These are phyloP conservation scores for Fusarium guadeloupense DNA, from an alignment of 2,329 filamentous ascomycete species.

Conservation along the genomic window DNA sequence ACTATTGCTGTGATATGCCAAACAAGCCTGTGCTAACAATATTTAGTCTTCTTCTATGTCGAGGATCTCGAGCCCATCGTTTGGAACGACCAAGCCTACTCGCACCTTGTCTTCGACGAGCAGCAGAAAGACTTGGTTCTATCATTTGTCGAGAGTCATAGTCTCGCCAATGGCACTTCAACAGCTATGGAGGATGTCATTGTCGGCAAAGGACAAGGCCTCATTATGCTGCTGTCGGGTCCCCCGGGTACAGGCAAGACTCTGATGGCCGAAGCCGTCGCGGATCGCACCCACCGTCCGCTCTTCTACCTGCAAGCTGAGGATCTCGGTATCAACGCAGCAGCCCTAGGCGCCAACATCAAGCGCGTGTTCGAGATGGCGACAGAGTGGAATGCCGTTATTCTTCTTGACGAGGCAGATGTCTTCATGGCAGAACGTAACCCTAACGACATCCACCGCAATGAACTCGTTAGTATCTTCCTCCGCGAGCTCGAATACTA, in stretches of 20 bases:
- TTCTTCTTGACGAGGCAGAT: conserved; percentile 64
- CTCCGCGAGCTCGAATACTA: conserved; percentile 58
- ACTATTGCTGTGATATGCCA: background rate
- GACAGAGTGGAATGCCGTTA: conserved; percentile 59
- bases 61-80: conserved; percentile 54
- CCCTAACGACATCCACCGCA: conserved; percentile 56
- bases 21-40: conserved; percentile 7
- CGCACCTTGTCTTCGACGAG: conserved; percentile 58
- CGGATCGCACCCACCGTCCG: conserved; percentile 54
- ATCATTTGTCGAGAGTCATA: conserved; percentile 59
- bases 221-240: conserved; percentile 57
- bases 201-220: conserved; percentile 54
- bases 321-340: conserved; percentile 57
- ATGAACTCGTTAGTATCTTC: conserved; percentile 60
- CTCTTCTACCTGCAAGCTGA: conserved; percentile 58
- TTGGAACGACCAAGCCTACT: conserved; percentile 58
- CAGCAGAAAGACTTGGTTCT: conserved; percentile 58
- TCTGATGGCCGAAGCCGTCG: conserved; percentile 55
- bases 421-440: conserved; percentile 61
- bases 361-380: conserved; percentile 58
- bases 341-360: conserved; percentile 57
- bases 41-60: conserved; percentile 48
- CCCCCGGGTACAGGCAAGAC: conserved; percentile 60
- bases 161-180: conserved; percentile 21
- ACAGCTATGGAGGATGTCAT: conserved; percentile 52